Evolutionary conservation across 805 yeast genomes (phyloP).

Genomic region (Lipomyces lipofer): DNA sequence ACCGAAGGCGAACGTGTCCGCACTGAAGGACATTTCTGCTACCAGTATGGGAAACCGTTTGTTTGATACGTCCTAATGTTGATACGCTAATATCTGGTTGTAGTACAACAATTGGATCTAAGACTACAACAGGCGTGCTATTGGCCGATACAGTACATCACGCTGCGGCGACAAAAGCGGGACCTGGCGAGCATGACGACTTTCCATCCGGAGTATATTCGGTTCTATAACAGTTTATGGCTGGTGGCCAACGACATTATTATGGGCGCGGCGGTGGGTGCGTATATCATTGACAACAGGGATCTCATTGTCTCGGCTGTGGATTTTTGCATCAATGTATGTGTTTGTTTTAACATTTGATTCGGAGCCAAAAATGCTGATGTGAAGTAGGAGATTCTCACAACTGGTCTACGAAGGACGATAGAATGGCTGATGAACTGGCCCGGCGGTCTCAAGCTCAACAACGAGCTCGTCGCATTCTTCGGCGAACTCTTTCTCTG

Average conservation of each 20-base stretch:
- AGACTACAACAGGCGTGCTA: constrained; percentile 72
- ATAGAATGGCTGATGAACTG: constrained; percentile 78
- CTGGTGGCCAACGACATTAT: constrained; percentile 77
- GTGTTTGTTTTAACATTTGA: not conserved
- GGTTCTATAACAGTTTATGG: constrained; percentile 87
- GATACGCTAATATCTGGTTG: not conserved
- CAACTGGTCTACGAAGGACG: constrained; percentile 48
- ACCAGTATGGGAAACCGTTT: constrained; percentile 37
- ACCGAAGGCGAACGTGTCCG: constrained; percentile 24
- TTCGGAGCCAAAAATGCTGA: not conserved
- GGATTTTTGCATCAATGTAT: constrained; percentile 43
- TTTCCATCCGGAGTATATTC: constrained; percentile 52
- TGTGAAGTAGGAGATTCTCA: constrained; percentile 45
- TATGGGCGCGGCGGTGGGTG: constrained; percentile 64
- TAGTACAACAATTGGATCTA: constrained; percentile 73
- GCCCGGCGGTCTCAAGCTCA: constrained; percentile 92
- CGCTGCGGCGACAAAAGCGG: constrained; percentile 47
- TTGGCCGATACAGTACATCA: constrained; percentile 75
- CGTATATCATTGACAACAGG: constrained; percentile 47
- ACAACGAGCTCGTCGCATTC: constrained; percentile 79
- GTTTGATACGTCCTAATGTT: not conserved
- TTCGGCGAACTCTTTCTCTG: constrained; percentile 84
- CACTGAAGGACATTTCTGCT: constrained; percentile 50
- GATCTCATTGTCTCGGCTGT: constrained; percentile 34
- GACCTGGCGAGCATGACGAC: constrained; percentile 44